These are phyloP conservation scores for Alternaria conjuncta DNA, from an alignment of 2,329 filamentous ascomycete species.

Conservation along the genomic window DNA sequence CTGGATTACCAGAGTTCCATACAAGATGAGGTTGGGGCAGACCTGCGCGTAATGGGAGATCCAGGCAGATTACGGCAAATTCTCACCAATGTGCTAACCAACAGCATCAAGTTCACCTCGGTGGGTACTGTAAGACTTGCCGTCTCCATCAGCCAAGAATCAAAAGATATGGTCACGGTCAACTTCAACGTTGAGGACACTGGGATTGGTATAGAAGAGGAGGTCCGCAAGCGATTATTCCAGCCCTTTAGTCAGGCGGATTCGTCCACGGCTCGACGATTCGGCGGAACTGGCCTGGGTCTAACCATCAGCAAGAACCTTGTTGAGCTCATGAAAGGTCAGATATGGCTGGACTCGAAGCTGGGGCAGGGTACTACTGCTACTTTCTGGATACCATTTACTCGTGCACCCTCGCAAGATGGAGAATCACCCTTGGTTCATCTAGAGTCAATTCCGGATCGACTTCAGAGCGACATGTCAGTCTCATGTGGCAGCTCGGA, in stretches of 20 bases:
- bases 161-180: conserved; percentile 68
- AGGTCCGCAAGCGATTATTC: conserved; percentile 75
- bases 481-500: conserved; percentile 73
- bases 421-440: conserved; percentile 62
- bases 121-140: conserved; percentile 61
- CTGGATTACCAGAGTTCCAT: conserved; percentile 74
- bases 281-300: conserved; percentile 79
- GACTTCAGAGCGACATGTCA: conserved; percentile 63
- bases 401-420: conserved; percentile 66
- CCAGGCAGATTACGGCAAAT: conserved; percentile 85
- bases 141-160: conserved; percentile 69
- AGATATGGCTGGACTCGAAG: conserved; percentile 73
- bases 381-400: conserved; percentile 78
- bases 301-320: conserved; percentile 80
- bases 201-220: conserved; percentile 81
- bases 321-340: conserved; percentile 78
- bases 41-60: conserved; percentile 84
- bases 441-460: conserved; percentile 69
- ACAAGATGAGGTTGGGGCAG: conserved; percentile 65
- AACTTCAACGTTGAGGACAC: conserved; percentile 78
- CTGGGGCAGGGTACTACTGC: conserved; percentile 74
- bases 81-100: conserved; percentile 76
- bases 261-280: conserved; percentile 77
- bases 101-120: conserved; percentile 51
- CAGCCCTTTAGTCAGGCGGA: conserved; percentile 84